phyloP scores from a whole-genome alignment of 805 yeast species.

The Alloascoidea hylecoeti region DNA sequence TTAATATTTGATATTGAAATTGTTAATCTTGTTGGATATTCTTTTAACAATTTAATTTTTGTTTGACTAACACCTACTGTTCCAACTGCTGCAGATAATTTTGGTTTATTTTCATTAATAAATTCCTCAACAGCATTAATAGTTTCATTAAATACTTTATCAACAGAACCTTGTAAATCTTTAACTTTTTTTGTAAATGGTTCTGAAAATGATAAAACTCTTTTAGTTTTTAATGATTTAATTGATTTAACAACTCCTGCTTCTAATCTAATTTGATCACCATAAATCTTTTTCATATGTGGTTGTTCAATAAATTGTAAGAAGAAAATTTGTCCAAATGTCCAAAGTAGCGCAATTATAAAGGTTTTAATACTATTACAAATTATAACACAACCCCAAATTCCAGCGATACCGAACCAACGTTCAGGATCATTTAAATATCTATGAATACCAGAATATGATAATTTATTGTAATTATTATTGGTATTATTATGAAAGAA shows the following conservation, averaged over 20 bases:
- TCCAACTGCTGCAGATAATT: conserved; percentile 6
- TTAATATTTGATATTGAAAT: conserved; percentile 15
- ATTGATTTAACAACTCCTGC: conserved; percentile 26
- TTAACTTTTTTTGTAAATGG: conserved; percentile 13
- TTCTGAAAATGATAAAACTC: conserved; percentile 9
- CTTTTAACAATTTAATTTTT: conserved; percentile 23
- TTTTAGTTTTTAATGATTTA: conserved; percentile 15
- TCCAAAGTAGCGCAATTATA: conserved; percentile 49
- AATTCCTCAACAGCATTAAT: conserved; percentile 32
- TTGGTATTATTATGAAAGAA: conserved; percentile 48
- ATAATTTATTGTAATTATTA: conserved; percentile 35
- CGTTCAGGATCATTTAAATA: conserved; percentile 78
- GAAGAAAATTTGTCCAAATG: conserved; percentile 47
- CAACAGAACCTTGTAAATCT: conserved; percentile 19
- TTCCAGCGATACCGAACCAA: conserved; percentile 61
- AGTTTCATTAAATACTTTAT: conserved; percentile 21
- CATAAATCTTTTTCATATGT: conserved; percentile 67
- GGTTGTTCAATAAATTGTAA: conserved; percentile 64
- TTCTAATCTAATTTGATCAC: conserved; percentile 41
- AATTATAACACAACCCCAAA: conserved; percentile 58
- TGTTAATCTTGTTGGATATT: conserved; percentile 19
- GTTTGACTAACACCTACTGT: conserved; percentile 16
- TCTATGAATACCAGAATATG: conserved; percentile 71
- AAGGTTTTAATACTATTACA: conserved; percentile 32
- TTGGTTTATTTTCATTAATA: conserved; percentile 17